phyloP scores from a whole-genome alignment of 202 grass and related monocot genomes.

The Setaria viridis region DNA sequence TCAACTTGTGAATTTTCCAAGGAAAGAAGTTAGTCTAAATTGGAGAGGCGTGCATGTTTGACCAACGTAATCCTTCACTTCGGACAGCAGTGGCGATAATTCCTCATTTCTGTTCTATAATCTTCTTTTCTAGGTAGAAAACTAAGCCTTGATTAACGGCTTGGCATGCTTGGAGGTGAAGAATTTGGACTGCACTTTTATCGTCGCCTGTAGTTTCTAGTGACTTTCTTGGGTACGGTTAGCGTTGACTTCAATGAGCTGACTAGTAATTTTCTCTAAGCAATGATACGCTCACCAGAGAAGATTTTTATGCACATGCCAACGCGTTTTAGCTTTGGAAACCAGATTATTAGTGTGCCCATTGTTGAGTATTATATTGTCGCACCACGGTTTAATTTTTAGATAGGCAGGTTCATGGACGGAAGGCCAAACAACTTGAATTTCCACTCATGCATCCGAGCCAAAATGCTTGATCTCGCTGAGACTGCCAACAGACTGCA shows the following conservation, averaged over 20 bases:
- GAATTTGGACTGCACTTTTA: not conserved
- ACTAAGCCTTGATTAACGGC: not conserved
- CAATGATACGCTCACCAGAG: not conserved
- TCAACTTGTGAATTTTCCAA: not conserved
- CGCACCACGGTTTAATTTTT: not conserved
- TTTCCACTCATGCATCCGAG: not conserved
- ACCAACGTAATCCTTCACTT: not conserved
- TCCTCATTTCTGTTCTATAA: not conserved
- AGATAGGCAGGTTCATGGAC: not conserved
- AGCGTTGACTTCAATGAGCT: not conserved
- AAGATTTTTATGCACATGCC: not conserved
- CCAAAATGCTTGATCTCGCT: not conserved
- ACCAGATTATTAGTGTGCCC: not conserved
- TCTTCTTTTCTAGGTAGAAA: too few species aligned
- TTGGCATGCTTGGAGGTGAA: slow-evolving; percentile 3
- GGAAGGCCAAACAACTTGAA: not conserved
- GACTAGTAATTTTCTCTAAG: not conserved
- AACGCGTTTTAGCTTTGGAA: not conserved
- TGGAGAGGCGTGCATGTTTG: not conserved
- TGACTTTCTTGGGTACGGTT: slow-evolving; percentile 14
- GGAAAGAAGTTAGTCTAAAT: not conserved
- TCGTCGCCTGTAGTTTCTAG: not conserved
- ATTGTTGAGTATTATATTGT: not conserved
- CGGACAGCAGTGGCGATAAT: not conserved
- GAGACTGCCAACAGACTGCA: not conserved